Percentiles rank a stretch among this genome's conserved stretches.
These are phyloP conservation scores for Calonectria henricotiae DNA, from an alignment of 2,329 filamentous ascomycete genomes.

Conservation along the genomic window DNA sequence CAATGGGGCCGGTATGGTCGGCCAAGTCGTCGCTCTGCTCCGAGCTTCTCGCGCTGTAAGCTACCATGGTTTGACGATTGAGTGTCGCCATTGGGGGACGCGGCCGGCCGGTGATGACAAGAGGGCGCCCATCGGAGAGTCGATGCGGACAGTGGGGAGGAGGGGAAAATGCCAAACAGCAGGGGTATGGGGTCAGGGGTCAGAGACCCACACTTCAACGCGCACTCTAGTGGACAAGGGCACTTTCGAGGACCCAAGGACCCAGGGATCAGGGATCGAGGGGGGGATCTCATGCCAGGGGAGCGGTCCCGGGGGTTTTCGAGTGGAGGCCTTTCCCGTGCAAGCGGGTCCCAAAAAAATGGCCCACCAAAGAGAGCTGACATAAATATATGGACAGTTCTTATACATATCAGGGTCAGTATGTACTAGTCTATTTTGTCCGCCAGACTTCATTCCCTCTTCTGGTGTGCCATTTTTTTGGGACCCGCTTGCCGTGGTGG, in stretches of 20 bases:
- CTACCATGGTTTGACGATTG: slow-evolving; percentile 41
- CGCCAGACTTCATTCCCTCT: too few relatives aligned
- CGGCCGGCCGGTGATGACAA: slow-evolving; percentile 47
- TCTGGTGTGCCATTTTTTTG: too few relatives aligned
- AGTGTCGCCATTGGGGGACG: slow-evolving; percentile 47
- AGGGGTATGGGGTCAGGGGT: slow-evolving; percentile 39
- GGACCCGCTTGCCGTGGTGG: background rate
- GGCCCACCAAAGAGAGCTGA: too few relatives aligned
- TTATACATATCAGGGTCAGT: too few relatives aligned
- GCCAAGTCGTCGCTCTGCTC: slow-evolving; percentile 42
- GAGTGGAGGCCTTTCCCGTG: slow-evolving; percentile 42
- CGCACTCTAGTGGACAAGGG: slow-evolving; percentile 24
- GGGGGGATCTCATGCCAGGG: slow-evolving; percentile 46
- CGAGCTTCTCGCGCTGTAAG: slow-evolving; percentile 43
- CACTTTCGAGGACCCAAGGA: slow-evolving; percentile 34
- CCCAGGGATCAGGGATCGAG: slow-evolving; percentile 39
- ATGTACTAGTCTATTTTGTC: too few relatives aligned
- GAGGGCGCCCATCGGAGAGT: slow-evolving; percentile 46
- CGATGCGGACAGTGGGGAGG: slow-evolving; percentile 37
- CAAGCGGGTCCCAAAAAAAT: background rate
- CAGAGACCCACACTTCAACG: slow-evolving; percentile 43
- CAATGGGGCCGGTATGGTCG: slow-evolving; percentile 47
- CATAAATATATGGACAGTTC: too few relatives aligned
- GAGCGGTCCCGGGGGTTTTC: slow-evolving; percentile 46
- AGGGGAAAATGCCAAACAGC: slow-evolving; percentile 42